Conservation (phyloP, 2,329 filamentous ascomycete species). For the Aspergillus eucalypticola region DNA sequence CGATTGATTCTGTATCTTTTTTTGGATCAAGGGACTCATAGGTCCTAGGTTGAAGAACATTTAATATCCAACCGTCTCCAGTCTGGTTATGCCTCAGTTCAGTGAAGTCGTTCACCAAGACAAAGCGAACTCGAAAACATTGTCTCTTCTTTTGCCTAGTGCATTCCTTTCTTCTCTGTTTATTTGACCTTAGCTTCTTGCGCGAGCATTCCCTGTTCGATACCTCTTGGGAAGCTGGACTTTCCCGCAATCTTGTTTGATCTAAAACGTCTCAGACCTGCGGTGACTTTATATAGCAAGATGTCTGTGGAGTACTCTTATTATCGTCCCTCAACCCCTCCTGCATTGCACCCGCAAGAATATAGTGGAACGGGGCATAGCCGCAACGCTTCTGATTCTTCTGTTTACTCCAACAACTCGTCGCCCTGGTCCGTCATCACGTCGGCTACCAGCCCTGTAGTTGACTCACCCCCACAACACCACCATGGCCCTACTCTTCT, state of each 20-base stretch:
- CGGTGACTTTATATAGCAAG: constrained; percentile 18
- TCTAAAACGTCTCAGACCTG: neutral
- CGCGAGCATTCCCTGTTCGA: constrained; percentile 15
- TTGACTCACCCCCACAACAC: constrained; percentile 69
- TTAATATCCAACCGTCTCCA: constrained; percentile 43
- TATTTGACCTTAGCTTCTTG: constrained; percentile 13
- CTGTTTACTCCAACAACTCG: constrained; percentile 67
- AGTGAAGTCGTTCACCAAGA: constrained; percentile 17
- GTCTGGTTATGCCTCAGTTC: constrained; percentile 19
- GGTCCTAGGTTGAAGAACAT: constrained; percentile 30
- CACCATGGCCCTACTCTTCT: constrained; percentile 74
- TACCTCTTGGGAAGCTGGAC: constrained; percentile 27
- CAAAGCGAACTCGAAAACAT: constrained; percentile 23
- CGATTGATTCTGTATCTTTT: constrained; percentile 28
- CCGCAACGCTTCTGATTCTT: constrained; percentile 66
- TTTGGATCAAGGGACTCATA: constrained; percentile 28
- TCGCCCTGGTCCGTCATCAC: constrained; percentile 69
- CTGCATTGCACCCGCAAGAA: constrained; percentile 38
- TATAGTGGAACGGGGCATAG: constrained; percentile 49
- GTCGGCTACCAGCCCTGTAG: constrained; percentile 67
- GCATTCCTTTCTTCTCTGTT: constrained; percentile 21
- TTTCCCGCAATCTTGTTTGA: constrained; percentile 19
- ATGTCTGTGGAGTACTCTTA: constrained; percentile 47
- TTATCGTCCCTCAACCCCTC: constrained; percentile 49
- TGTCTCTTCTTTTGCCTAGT: constrained; percentile 20